Conservation (phyloP, 2,329 filamentous ascomycete species). For the Shiraia sp. region DNA sequence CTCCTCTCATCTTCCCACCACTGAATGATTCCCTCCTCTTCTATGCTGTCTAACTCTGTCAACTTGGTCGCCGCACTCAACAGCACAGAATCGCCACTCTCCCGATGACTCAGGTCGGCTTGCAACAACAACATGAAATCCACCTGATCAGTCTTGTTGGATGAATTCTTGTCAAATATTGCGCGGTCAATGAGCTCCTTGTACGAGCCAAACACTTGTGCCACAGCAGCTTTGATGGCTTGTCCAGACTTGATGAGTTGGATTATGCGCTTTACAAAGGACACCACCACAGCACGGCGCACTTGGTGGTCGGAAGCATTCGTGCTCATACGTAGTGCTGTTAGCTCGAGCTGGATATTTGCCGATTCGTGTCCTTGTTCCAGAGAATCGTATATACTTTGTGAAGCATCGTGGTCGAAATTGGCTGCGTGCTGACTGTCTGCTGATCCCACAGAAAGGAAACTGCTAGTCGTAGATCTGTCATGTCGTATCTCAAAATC, state of each 20-base stretch:
- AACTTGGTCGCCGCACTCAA: constrained; percentile 81
- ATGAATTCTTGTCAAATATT: constrained; percentile 60
- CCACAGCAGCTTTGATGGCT: constrained; percentile 46
- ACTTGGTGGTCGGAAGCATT: constrained; percentile 90
- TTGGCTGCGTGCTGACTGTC: constrained; percentile 58
- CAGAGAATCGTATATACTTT: constrained; percentile 84
- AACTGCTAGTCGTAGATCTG: constrained; percentile 69
- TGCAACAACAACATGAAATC: constrained; percentile 85
- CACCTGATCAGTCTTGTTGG: constrained; percentile 70
- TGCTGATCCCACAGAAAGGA: constrained; percentile 72
- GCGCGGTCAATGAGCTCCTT: constrained; percentile 63
- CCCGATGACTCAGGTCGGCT: constrained; percentile 70
- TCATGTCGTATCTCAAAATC: constrained; percentile 52
- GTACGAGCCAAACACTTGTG: constrained; percentile 53
- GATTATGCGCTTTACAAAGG: constrained; percentile 80
- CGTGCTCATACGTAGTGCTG: constrained; percentile 85
- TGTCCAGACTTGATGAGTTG: constrained; percentile 63
- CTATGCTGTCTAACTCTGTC: constrained; percentile 80
- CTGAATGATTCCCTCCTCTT: constrained; percentile 82
- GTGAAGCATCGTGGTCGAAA: constrained; percentile 87
- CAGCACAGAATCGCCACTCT: constrained; percentile 69
- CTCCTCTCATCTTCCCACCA: constrained; percentile 86
- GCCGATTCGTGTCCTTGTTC: constrained; percentile 72
- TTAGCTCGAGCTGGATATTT: constrained; percentile 92
- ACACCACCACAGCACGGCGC: constrained; percentile 80